A percentile compares a stretch with the other conserved stretches of the same genome.
Conservation (phyloP, 2,329 filamentous ascomycete genomes). For the Massarina eburnea region DNA sequence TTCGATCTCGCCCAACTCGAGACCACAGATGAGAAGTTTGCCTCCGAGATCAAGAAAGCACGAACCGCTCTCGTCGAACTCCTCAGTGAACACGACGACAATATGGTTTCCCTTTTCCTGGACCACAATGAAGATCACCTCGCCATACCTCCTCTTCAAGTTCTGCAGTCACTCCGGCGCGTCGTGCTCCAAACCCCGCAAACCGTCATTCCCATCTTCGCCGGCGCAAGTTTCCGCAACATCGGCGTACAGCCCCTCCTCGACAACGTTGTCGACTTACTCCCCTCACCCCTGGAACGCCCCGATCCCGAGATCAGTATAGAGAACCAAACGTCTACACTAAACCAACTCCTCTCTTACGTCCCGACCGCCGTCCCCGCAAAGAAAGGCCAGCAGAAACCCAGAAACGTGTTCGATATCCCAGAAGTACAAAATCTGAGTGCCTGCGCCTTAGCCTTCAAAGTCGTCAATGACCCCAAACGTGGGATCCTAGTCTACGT, state of each 20-base stretch:
- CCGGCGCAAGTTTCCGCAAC: conserved; percentile 89
- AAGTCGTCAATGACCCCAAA: conserved; percentile 85
- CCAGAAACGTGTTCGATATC: conserved; percentile 14
- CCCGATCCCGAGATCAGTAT: conserved; percentile 77
- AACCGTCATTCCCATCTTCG: conserved; percentile 80
- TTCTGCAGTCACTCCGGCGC: conserved; percentile 73
- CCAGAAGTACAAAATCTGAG: conserved; percentile 62
- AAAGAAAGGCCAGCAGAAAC: conserved; percentile 17
- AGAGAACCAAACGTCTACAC: conserved; percentile 57
- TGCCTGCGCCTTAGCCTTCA: conserved; percentile 76
- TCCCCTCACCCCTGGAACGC: conserved; percentile 79
- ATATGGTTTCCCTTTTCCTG: conserved; percentile 80
- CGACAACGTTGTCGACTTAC: conserved; percentile 82
- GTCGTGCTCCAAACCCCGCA: conserved; percentile 70
- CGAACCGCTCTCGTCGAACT: conserved; percentile 78
- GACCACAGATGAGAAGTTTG: conserved; percentile 52
- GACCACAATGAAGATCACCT: conserved; percentile 73
- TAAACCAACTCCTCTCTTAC: conserved; percentile 50
- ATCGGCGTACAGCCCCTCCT: conserved; percentile 91
- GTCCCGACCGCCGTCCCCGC: conserved; percentile 24
- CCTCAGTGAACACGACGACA: conserved; percentile 85
- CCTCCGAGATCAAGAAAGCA: conserved; percentile 71
- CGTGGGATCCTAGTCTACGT: conserved; percentile 90
- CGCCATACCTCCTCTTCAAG: conserved; percentile 63
- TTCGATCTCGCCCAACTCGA: conserved; percentile 59